phyloP scores from a whole-genome alignment of 2,329 filamentous ascomycete species.

The Dryadomyces quercus-mongolicae region DNA sequence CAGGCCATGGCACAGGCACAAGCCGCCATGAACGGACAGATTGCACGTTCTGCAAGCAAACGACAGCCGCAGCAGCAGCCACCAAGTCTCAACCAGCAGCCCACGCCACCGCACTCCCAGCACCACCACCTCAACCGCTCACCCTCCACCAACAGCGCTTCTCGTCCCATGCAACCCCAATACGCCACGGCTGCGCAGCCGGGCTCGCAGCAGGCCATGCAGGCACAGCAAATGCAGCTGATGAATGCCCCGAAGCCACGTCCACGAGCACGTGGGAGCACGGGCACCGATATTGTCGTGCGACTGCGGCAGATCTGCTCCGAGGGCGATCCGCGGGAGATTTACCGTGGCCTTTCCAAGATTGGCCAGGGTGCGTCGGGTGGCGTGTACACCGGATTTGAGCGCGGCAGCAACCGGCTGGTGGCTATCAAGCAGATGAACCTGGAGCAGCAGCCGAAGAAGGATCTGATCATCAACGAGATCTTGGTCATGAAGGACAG shows the following conservation, averaged over 20 bases:
- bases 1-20: constrained; percentile 71
- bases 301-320: constrained; percentile 83
- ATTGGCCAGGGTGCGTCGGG: constrained; percentile 96
- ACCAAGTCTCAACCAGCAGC: constrained; percentile 25
- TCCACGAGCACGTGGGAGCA: constrained; percentile 68
- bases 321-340: constrained; percentile 74
- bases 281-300: constrained; percentile 67
- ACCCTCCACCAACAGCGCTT: constrained; percentile 25
- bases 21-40: constrained; percentile 58
- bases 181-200: constrained; percentile 3
- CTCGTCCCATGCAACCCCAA: constrained; percentile 17
- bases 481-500: constrained; percentile 99
- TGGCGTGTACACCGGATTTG: constrained; percentile 86
- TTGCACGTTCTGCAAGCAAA: constrained; percentile 65
- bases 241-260: constrained; percentile 49
- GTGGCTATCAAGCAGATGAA: constrained; percentile 99
- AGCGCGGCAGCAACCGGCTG: constrained; percentile 69
- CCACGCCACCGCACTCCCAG: constrained; percentile 40
- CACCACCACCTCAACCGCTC: constrained; percentile 28
- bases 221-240: constrained; percentile 12
- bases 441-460: constrained; percentile 94
- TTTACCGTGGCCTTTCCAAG: constrained; percentile 81
- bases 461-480: constrained; percentile 97
- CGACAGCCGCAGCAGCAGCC: constrained; percentile 35
- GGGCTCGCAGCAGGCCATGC: neutral